Evolutionary conservation across 441 rosid species (phyloP).

Genomic region (Rhodomyrtus psidioides): DNA sequence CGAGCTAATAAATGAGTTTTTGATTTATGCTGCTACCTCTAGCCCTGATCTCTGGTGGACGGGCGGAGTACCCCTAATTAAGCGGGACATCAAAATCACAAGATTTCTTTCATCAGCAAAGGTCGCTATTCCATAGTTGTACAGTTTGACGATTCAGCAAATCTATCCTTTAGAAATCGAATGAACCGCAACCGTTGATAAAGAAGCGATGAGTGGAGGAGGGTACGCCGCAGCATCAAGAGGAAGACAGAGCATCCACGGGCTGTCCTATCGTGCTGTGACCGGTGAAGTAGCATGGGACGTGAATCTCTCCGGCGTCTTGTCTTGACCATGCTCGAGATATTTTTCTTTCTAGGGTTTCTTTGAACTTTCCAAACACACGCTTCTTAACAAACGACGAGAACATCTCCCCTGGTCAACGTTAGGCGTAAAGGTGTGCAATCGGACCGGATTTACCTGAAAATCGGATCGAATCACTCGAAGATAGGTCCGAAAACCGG

Average conservation of each 20-base stretch:
- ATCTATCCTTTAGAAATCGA: background rate
- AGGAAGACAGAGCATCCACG: background rate
- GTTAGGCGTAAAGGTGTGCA: too few relatives aligned
- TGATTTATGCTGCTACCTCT: too few relatives aligned
- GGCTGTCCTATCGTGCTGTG: background rate
- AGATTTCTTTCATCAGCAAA: background rate
- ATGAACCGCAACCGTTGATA: background rate
- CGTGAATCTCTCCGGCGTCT: background rate
- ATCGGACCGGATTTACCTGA: too few relatives aligned
- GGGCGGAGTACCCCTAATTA: background rate
- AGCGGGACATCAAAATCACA: background rate
- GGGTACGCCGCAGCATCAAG: background rate
- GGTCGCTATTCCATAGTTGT: background rate
- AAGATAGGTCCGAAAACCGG: too few relatives aligned
- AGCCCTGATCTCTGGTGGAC: background rate
- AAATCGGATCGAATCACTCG: too few relatives aligned
- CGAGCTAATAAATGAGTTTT: too few relatives aligned
- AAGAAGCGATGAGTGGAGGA: background rate
- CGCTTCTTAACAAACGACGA: background rate
- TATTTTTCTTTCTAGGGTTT: background rate
- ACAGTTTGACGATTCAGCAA: background rate
- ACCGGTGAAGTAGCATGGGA: background rate
- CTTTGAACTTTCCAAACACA: background rate
- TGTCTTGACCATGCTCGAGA: background rate
- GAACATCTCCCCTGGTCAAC: background rate